Base-by-base conservation (phyloP, 1,139 yeast genomes). In the Casaregolazyma suthepensis region DNA sequence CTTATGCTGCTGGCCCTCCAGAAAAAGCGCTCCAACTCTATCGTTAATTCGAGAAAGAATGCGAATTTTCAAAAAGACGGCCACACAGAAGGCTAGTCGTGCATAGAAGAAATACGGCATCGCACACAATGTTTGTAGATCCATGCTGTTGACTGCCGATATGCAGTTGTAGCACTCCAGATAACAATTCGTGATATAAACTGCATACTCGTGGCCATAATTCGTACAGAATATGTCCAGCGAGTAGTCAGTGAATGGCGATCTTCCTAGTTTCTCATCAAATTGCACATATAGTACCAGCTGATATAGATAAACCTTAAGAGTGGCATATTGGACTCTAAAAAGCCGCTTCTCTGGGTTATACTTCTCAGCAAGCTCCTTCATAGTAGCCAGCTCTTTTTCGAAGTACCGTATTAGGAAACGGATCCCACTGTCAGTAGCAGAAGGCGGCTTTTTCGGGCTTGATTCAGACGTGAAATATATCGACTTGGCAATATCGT, bases 271-370 rank as follows among this genome's bases (percentile, higher is more conserved):
- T 3, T 53, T 45, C 23, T 59, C 59, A 37, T 59, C 53, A 31
- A 58, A 64, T 3, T 60, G 59, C 26, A 62, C 61, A 56, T 74
- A 77, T 52, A 79, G 64, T 43, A 72, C 75, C 3, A 81, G 82
- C 64, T 84, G 94, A 66, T 85, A 86, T 18, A 88, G 70, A 63
- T 82, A 85, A 0, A 93, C 91, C 60, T 85, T 88, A 13, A 86
- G 82, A 0, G 93, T 79, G 59, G 79, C 79, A 59, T 78, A 66
- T 54, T 59, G 40, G 45, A 62, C 52, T 29, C 50, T 45, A 48
- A 56, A 52, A 47, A 23, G 44, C 47, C 31, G 40, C 40, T 31
- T 19, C 40, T 42, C 10, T 46, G 31, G 47, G 26, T 31, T 19
- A n/a, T n/a, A 15, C 18, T 26, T 15, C 35, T 35, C 48, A n/a